A percentile compares a stretch with the other conserved stretches of the same genome.
Conservation (phyloP, 83 land plant genomes). For the Isoetes engelmannii region DNA sequence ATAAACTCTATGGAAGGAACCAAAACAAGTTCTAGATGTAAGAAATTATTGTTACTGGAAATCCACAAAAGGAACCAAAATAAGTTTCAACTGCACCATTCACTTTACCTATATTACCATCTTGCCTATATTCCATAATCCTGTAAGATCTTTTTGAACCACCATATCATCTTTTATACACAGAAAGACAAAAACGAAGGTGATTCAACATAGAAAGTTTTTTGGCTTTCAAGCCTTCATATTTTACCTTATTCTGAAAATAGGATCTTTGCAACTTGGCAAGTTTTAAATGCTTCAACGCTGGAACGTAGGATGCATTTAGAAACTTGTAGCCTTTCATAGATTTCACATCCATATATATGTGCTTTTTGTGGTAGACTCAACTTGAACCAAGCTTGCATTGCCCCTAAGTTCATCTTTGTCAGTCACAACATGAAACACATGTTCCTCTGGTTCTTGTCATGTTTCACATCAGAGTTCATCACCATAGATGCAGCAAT, state of each 20-base stretch:
- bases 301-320: constrained; percentile 19
- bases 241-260: constrained; percentile 17
- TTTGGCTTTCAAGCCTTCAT: constrained; percentile 20
- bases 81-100: constrained; percentile 26
- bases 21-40: too few species aligned
- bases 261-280: constrained; percentile 17
- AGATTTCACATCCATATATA: constrained; percentile 17
- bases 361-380: constrained; percentile 16
- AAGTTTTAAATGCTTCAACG: constrained; percentile 17
- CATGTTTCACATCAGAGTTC: constrained; percentile 9
- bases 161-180: constrained; percentile 22
- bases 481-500: constrained; percentile 23
- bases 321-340: constrained; percentile 23
- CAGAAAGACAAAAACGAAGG: constrained; percentile 20
- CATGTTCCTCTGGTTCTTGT: constrained; percentile 24
- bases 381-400: constrained; percentile 15
- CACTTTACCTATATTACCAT: constrained; percentile 21
- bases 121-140: constrained; percentile 18
- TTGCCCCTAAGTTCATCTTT: constrained; percentile 21
- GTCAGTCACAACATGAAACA: constrained; percentile 22
- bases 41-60: too few species aligned
- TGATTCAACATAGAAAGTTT: constrained; percentile 24
- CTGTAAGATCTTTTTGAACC: constrained; percentile 17
- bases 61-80: constrained; percentile 19
- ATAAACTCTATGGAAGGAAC: too few species aligned